phyloP scores from a whole-genome alignment of 208 protist species.

The Crithidia mellificae region DNA sequence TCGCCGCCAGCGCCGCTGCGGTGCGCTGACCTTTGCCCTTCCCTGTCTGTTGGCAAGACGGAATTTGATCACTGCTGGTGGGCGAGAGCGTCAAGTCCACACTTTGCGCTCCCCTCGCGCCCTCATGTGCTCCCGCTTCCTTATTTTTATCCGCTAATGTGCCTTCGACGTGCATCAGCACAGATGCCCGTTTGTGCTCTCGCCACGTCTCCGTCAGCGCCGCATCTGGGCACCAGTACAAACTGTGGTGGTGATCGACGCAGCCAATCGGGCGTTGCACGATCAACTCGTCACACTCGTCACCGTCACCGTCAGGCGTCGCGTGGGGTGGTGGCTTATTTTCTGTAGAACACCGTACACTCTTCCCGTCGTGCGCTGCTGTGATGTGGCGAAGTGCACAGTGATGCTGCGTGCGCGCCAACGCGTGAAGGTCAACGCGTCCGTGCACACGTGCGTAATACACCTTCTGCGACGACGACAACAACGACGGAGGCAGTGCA shows the following conservation, averaged over 20 bases:
- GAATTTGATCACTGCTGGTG: too few species aligned
- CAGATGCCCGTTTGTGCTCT: neutral
- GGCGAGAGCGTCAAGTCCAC: too few species aligned
- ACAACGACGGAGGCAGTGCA: too few species aligned
- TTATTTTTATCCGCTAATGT: too few species aligned
- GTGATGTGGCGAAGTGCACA: conserved; percentile 21
- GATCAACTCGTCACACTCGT: conserved; percentile 15
- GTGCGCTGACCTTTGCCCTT: conserved; percentile 1
- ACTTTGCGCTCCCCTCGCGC: too few species aligned
- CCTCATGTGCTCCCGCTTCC: neutral
- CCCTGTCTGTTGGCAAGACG: too few species aligned
- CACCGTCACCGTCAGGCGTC: neutral
- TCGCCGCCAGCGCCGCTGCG: conserved; percentile 37
- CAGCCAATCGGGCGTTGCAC: conserved; percentile 61
- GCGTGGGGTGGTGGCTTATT: too few species aligned
- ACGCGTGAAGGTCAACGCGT: conserved; percentile 34
- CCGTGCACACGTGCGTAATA: conserved; percentile 71
- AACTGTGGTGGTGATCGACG: conserved; percentile 59
- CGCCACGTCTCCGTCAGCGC: conserved; percentile 12
- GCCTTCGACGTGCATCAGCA: conserved; percentile 1
- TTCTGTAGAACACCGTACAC: too few species aligned
- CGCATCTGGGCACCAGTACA: conserved; percentile 70
- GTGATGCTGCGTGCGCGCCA: conserved; percentile 48
- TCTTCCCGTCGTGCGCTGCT: neutral
- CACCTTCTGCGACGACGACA: conserved; percentile 41